A percentile compares a stretch with the other conserved stretches of the same genome.
Evolutionary conservation across 2,329 filamentous ascomycete genomes (phyloP).

Genomic region (Madurella fahalii): DNA sequence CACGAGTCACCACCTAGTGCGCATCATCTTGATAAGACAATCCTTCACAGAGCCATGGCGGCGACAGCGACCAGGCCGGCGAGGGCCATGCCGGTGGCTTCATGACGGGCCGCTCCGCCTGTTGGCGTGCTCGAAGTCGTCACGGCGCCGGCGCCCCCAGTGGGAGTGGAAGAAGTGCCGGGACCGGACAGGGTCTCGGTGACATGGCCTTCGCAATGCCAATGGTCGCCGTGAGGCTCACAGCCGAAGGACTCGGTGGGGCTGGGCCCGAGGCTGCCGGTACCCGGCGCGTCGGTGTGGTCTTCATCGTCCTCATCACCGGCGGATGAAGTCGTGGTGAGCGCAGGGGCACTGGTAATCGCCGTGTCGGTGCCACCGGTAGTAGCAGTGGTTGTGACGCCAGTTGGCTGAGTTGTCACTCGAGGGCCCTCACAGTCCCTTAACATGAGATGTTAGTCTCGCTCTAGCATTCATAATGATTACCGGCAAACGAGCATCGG

Average conservation of each 20-base stretch:
- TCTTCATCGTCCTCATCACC: slow-evolving; percentile 4
- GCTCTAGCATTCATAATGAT: neutral
- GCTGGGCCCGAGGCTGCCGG: slow-evolving; percentile 16
- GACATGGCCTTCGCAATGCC: slow-evolving; percentile 21
- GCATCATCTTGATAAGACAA: neutral
- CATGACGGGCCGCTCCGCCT: slow-evolving; percentile 6
- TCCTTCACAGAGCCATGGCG: slow-evolving; percentile 14
- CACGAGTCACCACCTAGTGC: neutral
- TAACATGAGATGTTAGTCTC: neutral
- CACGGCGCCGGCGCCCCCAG: neutral
- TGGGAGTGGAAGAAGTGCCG: neutral
- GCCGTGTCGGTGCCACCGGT: neutral
- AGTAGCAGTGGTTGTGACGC: neutral
- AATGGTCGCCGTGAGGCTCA: slow-evolving; percentile 25
- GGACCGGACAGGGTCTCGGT: neutral
- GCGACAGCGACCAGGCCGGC: slow-evolving; percentile 13
- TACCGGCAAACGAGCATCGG: neutral
- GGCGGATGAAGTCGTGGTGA: slow-evolving; percentile 1
- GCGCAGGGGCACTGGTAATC: neutral
- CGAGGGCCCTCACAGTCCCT: slow-evolving; percentile 24
- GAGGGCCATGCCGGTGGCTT: slow-evolving; percentile 12
- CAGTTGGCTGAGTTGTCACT: slow-evolving; percentile 2
- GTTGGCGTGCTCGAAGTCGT: slow-evolving; percentile 2
- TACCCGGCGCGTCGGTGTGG: slow-evolving; percentile 10
- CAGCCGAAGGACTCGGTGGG: slow-evolving; percentile 26